phyloP scores from a whole-genome alignment of 805 yeast species.

The Starmerella gropengiesseri region DNA sequence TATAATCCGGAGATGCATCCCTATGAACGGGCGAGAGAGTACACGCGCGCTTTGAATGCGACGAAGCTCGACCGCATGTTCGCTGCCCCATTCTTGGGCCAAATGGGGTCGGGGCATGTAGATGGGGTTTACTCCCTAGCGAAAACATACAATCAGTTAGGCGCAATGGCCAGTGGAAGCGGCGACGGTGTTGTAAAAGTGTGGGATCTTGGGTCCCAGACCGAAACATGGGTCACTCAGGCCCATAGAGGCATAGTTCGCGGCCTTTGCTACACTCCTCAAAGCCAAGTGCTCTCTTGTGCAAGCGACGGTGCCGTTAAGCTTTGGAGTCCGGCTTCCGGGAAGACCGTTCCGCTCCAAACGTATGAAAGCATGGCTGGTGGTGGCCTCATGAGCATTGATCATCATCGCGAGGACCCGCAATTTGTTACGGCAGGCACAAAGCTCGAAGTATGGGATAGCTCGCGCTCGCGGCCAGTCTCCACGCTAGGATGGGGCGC shows the following conservation, averaged over 20 bases:
- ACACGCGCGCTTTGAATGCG: constrained; percentile 87
- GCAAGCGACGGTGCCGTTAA: constrained; percentile 85
- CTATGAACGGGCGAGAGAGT: constrained; percentile 93
- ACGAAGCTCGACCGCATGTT: constrained; percentile 92
- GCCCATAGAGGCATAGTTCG: constrained; percentile 87
- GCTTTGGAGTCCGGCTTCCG: constrained; percentile 56
- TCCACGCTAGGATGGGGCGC: constrained; percentile 91
- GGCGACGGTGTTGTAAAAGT: constrained; percentile 93
- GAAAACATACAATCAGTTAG: constrained; percentile 57
- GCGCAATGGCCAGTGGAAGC: constrained; percentile 77
- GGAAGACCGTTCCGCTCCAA: constrained; percentile 49
- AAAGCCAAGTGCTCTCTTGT: constrained; percentile 59
- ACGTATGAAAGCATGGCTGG: constrained; percentile 60
- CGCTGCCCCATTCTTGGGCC: constrained; percentile 95
- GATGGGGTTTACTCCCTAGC: constrained; percentile 90
- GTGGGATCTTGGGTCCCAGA: constrained; percentile 79
- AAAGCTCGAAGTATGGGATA: constrained; percentile 84
- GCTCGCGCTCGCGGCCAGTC: constrained; percentile 62
- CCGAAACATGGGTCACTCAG: constrained; percentile 62
- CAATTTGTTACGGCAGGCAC: constrained; percentile 89
- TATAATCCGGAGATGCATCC: constrained; percentile 92
- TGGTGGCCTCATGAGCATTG: constrained; percentile 72
- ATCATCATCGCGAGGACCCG: constrained; percentile 67
- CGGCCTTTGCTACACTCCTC: constrained; percentile 69
- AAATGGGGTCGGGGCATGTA: constrained; percentile 85